phyloP scores from a whole-genome alignment of 164 flowering plant species.

The Saururus chinensis region DNA sequence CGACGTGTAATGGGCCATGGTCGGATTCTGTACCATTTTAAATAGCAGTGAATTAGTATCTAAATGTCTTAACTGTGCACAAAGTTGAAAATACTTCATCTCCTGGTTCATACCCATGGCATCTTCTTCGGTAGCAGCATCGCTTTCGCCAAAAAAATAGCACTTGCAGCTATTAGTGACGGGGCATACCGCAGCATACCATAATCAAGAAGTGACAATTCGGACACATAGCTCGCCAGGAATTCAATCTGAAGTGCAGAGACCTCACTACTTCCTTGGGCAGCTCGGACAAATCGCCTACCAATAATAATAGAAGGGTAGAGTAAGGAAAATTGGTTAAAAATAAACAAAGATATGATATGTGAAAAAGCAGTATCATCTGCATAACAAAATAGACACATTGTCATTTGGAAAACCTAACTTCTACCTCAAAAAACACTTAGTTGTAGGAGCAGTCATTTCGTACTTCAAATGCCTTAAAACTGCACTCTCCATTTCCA shows the following conservation, averaged over 20 bases:
- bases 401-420: no score
- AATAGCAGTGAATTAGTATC: background rate
- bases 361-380: background rate
- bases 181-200: slow-evolving; percentile 71
- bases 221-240: slow-evolving; percentile 76
- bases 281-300: slow-evolving; percentile 86
- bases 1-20: slow-evolving; percentile 63
- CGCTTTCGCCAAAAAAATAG: slow-evolving; percentile 69
- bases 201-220: slow-evolving; percentile 86
- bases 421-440: slow-evolving; percentile 77
- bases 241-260: slow-evolving; percentile 69
- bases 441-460: slow-evolving; percentile 86
- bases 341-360: no score
- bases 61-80: background rate
- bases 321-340: slow-evolving; percentile 3
- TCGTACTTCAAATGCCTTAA: slow-evolving; percentile 83
- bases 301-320: background rate
- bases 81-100: background rate
- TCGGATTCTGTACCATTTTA: slow-evolving; percentile 31
- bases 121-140: slow-evolving; percentile 53
- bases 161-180: slow-evolving; percentile 77
- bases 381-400: background rate
- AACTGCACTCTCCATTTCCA: slow-evolving; percentile 90
- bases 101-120: slow-evolving; percentile 74
- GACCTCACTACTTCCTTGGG: slow-evolving; percentile 64